Evolutionary conservation across 1,139 yeast species (phyloP).

Genomic region (Candida smagusa): DNA sequence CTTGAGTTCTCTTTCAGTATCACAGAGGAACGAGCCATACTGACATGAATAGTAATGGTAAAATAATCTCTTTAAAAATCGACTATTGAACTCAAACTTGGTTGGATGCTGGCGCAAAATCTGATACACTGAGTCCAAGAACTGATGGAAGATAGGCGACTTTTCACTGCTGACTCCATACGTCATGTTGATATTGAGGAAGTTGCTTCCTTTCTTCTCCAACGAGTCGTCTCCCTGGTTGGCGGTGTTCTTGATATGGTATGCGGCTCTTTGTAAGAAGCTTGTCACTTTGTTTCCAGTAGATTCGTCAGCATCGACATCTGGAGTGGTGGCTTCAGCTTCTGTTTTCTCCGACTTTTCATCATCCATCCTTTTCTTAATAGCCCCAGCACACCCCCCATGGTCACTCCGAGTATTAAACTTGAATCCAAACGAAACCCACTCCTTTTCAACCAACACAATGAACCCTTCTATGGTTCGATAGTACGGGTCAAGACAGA

Average conservation of each 20-base stretch:
- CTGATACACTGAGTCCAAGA: constrained; percentile 86
- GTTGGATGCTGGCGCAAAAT: constrained; percentile 66
- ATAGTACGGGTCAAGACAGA: constrained; percentile 87
- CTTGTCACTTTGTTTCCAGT: constrained; percentile 19
- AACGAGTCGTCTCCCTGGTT: constrained; percentile 15
- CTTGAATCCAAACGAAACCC: constrained; percentile 93
- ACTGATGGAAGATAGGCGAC: constrained; percentile 92
- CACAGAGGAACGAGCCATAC: constrained; percentile 84
- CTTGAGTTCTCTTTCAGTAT: constrained; percentile 62
- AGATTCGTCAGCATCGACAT: constrained; percentile 2
- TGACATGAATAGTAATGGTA: constrained; percentile 93
- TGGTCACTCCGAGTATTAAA: constrained; percentile 84
- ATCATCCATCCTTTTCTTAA: constrained; percentile 20
- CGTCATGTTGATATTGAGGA: constrained; percentile 17
- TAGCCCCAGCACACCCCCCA: constrained; percentile 48
- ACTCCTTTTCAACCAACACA: constrained; percentile 84
- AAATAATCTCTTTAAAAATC: constrained; percentile 76
- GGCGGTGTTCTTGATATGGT: constrained; percentile 41
- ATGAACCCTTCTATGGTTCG: constrained; percentile 87
- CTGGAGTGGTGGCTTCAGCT: constrained; percentile 4
- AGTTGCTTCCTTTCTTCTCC: constrained; percentile 12
- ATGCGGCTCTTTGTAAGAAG: constrained; percentile 42
- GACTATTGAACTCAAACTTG: constrained; percentile 81
- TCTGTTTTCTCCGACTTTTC: constrained; percentile 6
- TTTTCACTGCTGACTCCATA: constrained; percentile 47